Evolutionary conservation across 2,329 filamentous ascomycete species (phyloP), one percentile per base, ranked within the genome.

Genomic region (Aspergillus fijiensis): DNA sequence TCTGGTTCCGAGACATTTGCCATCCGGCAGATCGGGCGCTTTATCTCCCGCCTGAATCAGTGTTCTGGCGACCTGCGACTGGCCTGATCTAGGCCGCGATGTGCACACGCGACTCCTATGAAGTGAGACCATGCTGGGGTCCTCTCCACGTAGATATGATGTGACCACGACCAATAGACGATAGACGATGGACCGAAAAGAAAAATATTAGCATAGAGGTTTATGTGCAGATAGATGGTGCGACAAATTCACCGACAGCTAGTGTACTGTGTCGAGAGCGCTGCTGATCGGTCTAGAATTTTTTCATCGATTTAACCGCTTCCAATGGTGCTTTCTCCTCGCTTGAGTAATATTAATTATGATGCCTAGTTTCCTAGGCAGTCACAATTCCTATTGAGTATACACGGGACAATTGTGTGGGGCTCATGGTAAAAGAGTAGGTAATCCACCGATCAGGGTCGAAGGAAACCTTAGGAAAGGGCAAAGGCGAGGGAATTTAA

Each of bases 141-240:
- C n/a, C 25, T 14, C 25, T 23, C 12, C 21, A n/a, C 45, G 42
- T 48, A 55, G 53, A 29, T 49, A 16, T 48, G 53, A 55, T 55
- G 53, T 31, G 53, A 55, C 39, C 39, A 55, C 53, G 53, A 55
- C 7, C 21, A 55, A 27, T 33, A 55, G 16, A 47, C n/a, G 39
- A 45, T 45, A 45, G 39, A 45, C 39, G 39, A 55, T 31, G 45
- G 45, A 55, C 42, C 27, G 35, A 55, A 47, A 31, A 42, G 33
- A 33, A 12, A 48, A 48, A 47, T 2, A 16, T 11, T 27, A n/a
- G 11, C 21, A 39, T 33, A 47, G 42, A 29, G 25, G 23, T n/a
- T 12, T 31, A 29, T 29, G 23, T n/a, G 14, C 7, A 19, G 16
- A 45, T 45, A 45, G 39, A 45, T 45, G 1, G 39, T n/a, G 39